phyloP scores from a whole-genome alignment of 345 rosid species.

The Xanthoceras sorbifolium region DNA sequence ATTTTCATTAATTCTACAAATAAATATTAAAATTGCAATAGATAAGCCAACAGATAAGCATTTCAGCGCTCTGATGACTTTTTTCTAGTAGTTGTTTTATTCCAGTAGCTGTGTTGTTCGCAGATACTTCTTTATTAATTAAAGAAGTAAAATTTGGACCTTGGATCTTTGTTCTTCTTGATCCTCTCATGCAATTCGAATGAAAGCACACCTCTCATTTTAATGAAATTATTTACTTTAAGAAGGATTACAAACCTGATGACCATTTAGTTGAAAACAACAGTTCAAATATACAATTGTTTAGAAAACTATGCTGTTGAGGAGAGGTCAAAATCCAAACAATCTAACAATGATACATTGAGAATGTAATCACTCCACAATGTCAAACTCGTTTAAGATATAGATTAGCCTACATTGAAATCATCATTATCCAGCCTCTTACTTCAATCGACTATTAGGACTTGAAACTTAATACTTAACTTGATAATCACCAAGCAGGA shows the following conservation, averaged over 20 bases:
- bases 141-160: background rate
- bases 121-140: background rate
- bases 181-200: background rate
- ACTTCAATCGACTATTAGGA: background rate
- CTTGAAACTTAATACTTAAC: background rate
- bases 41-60: background rate
- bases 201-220: background rate
- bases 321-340: background rate
- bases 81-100: background rate
- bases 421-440: background rate
- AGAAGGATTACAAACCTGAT: background rate
- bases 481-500: no score
- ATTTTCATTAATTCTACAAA: background rate
- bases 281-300: background rate
- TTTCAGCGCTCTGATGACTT: background rate
- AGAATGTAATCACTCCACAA: background rate
- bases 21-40: background rate
- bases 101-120: background rate
- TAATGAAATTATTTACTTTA: no score
- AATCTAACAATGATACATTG: background rate
- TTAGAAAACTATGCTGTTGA: background rate
- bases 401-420: background rate
- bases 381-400: background rate
- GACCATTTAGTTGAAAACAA: background rate
- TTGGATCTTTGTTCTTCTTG: background rate